phyloP scores from a whole-genome alignment of 139 green algal genomes.

The Microglena sp. region DNA sequence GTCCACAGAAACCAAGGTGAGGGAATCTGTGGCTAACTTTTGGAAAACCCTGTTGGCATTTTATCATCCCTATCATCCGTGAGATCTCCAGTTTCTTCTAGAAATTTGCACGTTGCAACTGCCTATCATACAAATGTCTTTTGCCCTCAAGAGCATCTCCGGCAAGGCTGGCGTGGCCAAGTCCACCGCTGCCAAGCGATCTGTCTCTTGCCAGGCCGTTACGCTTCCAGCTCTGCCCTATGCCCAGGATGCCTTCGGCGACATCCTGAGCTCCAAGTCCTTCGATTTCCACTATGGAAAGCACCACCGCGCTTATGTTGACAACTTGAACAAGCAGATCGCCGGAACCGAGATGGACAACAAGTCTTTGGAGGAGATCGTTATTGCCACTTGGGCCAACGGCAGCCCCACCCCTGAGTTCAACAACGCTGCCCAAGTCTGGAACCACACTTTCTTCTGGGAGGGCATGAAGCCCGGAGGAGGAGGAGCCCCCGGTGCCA shows the following conservation, averaged over 20 bases:
- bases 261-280: constrained; percentile 59
- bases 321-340: constrained; percentile 94
- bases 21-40: too few species aligned
- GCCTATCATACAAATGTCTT: too few species aligned
- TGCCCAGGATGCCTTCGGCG: constrained; percentile 57
- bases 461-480: constrained; percentile 68
- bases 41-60: too few species aligned
- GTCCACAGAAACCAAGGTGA: too few species aligned
- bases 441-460: constrained; percentile 98
- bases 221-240: constrained; percentile 31
- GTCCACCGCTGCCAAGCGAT: too few species aligned
- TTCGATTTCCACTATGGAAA: constrained; percentile 91
- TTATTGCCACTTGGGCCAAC: constrained; percentile 64
- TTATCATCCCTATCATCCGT: too few species aligned
- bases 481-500: constrained; percentile 62
- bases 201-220: background rate
- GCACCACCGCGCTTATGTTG: constrained; percentile 80
- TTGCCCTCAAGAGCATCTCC: too few species aligned
- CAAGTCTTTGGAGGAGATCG: constrained; percentile 78
- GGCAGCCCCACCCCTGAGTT: constrained; percentile 77
- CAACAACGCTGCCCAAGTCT: constrained; percentile 84
- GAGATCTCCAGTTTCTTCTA: too few species aligned
- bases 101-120: too few species aligned
- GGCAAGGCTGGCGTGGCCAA: background rate
- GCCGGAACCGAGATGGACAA: constrained; percentile 72